Evolutionary conservation across 1,139 yeast species (phyloP).

Genomic region (Lodderomyces margitis): DNA sequence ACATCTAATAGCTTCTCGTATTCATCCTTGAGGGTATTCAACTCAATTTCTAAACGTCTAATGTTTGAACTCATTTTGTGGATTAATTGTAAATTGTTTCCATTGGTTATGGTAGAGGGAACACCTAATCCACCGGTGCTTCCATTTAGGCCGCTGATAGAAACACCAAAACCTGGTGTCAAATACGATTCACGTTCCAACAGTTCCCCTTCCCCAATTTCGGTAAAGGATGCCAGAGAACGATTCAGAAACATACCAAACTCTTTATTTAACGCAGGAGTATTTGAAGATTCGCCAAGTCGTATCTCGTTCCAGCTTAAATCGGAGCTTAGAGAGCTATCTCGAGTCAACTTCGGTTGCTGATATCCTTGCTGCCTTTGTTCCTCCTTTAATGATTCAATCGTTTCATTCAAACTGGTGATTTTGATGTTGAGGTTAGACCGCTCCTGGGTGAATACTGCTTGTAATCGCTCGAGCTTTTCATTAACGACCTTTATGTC

Average conservation of each 20-base stretch:
- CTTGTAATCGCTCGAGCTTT: constrained; percentile 29
- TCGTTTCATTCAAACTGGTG: constrained; percentile 22
- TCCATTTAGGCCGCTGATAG: neutral
- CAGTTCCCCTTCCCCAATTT: constrained; percentile 18
- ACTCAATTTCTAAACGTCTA: constrained; percentile 76
- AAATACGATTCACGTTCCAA: constrained; percentile 11
- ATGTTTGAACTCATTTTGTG: constrained; percentile 74
- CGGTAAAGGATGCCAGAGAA: constrained; percentile 23
- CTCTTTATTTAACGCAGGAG: constrained; percentile 23
- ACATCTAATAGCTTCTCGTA: constrained; percentile 51
- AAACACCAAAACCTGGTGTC: constrained; percentile 1
- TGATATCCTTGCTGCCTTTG: constrained; percentile 4
- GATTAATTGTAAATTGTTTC: constrained; percentile 53
- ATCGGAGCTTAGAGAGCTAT: constrained; percentile 10
- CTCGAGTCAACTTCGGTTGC: constrained; percentile 18
- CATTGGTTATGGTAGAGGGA: constrained; percentile 11
- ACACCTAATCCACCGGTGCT: constrained; percentile 9
- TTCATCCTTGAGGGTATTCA: constrained; percentile 64
- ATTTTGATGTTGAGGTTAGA: constrained; percentile 28
- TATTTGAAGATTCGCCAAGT: constrained; percentile 37
- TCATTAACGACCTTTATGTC: constrained; percentile 29
- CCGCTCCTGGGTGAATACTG: constrained; percentile 33
- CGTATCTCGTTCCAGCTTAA: constrained; percentile 22
- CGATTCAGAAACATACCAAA: constrained; percentile 17
- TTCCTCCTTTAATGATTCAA: constrained; percentile 17